These are phyloP conservation scores for Phtheirospermum japonicum DNA, from an alignment of 257 asterid genomes.

Conservation along the genomic window DNA sequence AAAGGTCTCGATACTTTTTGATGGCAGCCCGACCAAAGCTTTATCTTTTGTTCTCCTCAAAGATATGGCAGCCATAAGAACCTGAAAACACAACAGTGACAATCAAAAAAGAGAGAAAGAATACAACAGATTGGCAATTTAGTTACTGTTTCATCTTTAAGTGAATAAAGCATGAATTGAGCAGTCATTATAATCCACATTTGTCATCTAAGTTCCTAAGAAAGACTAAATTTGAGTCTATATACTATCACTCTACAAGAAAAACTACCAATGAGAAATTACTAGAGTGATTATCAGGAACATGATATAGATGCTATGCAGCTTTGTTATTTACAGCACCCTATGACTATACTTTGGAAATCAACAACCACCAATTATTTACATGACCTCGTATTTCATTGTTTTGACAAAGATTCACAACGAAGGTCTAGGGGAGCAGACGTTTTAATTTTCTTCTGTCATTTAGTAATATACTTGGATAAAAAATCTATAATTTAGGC, in stretches of 20 bases:
- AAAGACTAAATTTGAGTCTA: too few species aligned
- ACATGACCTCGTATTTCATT: background rate
- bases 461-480: background rate
- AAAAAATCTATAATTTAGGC: too few species aligned
- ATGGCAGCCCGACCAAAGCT: conserved; percentile 56
- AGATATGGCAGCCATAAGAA: conserved; percentile 69
- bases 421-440: background rate
- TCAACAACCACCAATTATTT: background rate
- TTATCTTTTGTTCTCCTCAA: conserved; percentile 84
- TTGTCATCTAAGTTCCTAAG: too few species aligned
- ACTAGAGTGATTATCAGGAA: background rate
- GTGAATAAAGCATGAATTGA: background rate
- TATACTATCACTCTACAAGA: background rate
- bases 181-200: too few species aligned
- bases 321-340: background rate
- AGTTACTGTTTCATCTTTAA: background rate
- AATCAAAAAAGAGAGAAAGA: background rate
- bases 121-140: too few species aligned
- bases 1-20: conserved; percentile 59
- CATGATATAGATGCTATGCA: background rate
- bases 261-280: background rate
- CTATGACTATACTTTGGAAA: background rate
- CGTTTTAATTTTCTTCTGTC: background rate
- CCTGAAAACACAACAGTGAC: conserved; percentile 40
- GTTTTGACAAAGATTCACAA: background rate